Base-by-base conservation (phyloP, 208 protist species). In the Crithidia fasciculata region DNA sequence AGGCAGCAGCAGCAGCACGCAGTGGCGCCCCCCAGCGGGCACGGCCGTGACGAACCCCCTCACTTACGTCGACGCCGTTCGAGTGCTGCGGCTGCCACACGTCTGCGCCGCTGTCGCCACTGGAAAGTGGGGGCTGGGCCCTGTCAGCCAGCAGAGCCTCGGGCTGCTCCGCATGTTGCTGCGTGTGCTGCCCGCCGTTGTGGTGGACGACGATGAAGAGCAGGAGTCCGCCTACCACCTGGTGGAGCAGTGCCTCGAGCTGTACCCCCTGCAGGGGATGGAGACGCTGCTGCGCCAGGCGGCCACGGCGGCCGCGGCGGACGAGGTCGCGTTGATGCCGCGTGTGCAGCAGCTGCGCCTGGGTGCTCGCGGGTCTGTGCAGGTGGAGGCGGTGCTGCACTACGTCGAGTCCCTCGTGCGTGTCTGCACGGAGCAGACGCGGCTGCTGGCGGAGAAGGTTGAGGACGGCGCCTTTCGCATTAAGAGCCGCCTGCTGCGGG, bases 401-500 rank as follows among this genome's bases (percentile, higher is more conserved):
- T 80, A 90, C 53, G 54, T 93, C 50, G 66, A 80, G 53, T 49
- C 63, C 28, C 66, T 95, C 2, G 82, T 88, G n/a, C 50, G 74
- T 16, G 72, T 93, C 13, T 95, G 84, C 80, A 63, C 78, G 41
- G 83, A 86, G n/a, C 83, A 85, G 54, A 75, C 85, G 13, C 76
- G 66, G 49, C 72, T 90, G 41, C 77, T 96, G 28, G 82, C 83
- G 13, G 91, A 96, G 71, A 82, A 90, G 57, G 72, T 84, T 13
- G 18, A 69, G 15, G 60, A 84, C 53, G 85, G 84, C 40, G 68
- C 84, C 12, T 78, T 81, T 19, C 71, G 71, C 41, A 76, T 96
- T 40, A 80, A 69, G 68, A 80, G 74, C 49, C 68, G 50, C 12
- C 74, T 80, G 53, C 74, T 80, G 61, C 74, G 88, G 41, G 83